Evolutionary conservation across 2,329 filamentous ascomycete species (phyloP).

Genomic region (Colletotrichum melonis): DNA sequence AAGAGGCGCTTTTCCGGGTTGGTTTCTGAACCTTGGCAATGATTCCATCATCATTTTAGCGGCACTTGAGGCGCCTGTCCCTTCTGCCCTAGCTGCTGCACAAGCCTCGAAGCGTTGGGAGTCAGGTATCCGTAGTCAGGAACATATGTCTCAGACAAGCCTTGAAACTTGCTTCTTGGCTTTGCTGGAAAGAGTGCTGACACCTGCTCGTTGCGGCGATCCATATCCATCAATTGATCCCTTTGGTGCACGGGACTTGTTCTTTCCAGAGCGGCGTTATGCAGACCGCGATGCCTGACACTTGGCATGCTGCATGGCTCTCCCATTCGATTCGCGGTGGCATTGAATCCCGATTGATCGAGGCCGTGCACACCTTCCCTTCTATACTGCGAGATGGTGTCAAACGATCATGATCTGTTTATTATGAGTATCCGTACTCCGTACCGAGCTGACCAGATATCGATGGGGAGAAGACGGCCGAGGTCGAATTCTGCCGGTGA

Average conservation of each 20-base stretch:
- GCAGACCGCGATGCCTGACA: constrained; percentile 11
- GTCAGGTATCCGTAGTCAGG: constrained; percentile 28
- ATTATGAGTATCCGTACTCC: not conserved
- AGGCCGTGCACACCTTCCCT: constrained; percentile 3
- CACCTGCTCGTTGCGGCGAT: constrained; percentile 16
- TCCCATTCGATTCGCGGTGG: constrained; percentile 19
- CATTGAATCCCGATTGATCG: constrained; percentile 12
- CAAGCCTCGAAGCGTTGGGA: constrained; percentile 29
- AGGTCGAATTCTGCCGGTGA: constrained; percentile 6
- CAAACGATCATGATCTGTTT: not conserved
- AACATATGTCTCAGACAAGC: constrained; percentile 35
- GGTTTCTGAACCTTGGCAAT: constrained; percentile 29
- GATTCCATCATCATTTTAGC: constrained; percentile 20
- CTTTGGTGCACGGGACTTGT: constrained; percentile 8
- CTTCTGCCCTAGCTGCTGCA: constrained; percentile 14
- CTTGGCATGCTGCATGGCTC: constrained; percentile 22
- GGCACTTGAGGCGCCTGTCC: constrained; percentile 15
- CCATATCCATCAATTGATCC: not conserved
- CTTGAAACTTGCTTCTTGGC: constrained; percentile 26
- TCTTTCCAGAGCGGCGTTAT: constrained; percentile 5
- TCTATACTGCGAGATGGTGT: not conserved
- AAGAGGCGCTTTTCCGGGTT: constrained; percentile 17
- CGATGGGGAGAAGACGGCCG: not conserved
- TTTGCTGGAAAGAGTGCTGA: constrained; percentile 13
- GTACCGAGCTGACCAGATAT: not conserved